Percentiles rank a stretch among this genome's conserved stretches.
phyloP scores from a whole-genome alignment of 2,329 filamentous ascomycete genomes.

The Rhytidhysteron rufulum region DNA sequence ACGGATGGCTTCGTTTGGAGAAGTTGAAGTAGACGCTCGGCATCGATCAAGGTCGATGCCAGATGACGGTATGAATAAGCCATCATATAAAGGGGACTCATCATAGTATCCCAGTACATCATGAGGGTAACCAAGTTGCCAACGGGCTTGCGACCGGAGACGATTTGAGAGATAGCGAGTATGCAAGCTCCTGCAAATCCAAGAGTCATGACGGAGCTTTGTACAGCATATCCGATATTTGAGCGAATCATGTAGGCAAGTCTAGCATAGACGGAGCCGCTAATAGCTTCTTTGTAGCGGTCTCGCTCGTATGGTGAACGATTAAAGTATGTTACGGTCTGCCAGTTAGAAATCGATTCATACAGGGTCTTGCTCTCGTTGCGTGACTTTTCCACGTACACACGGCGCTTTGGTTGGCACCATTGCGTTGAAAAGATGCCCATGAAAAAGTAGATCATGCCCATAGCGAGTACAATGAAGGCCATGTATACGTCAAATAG shows the following conservation, averaged over 20 bases:
- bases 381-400: constrained; percentile 43
- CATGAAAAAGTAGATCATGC: constrained; percentile 50
- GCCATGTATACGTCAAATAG: constrained; percentile 57
- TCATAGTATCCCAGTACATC: constrained; percentile 57
- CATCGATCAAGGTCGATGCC: constrained; percentile 57
- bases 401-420: constrained; percentile 38
- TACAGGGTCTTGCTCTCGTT: constrained; percentile 53
- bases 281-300: constrained; percentile 43
- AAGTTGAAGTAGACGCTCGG: constrained; percentile 58
- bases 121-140: constrained; percentile 63
- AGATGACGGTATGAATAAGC: constrained; percentile 48
- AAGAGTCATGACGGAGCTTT: constrained; percentile 46
- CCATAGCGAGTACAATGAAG: constrained; percentile 35
- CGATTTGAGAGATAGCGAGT: constrained; percentile 53
- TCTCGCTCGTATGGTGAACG: constrained; percentile 51
- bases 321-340: constrained; percentile 59
- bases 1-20: constrained; percentile 57
- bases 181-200: constrained; percentile 49
- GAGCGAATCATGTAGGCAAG: constrained; percentile 30
- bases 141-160: constrained; percentile 46
- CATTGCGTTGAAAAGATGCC: constrained; percentile 43
- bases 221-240: constrained; percentile 34
- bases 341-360: constrained; percentile 58
- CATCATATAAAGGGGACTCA: constrained; percentile 48
- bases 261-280: constrained; percentile 32